Percentiles rank a stretch among this genome's conserved stretches.
Conservation (phyloP, 2,329 filamentous ascomycete species). For the Ceratocystis colombiana region DNA sequence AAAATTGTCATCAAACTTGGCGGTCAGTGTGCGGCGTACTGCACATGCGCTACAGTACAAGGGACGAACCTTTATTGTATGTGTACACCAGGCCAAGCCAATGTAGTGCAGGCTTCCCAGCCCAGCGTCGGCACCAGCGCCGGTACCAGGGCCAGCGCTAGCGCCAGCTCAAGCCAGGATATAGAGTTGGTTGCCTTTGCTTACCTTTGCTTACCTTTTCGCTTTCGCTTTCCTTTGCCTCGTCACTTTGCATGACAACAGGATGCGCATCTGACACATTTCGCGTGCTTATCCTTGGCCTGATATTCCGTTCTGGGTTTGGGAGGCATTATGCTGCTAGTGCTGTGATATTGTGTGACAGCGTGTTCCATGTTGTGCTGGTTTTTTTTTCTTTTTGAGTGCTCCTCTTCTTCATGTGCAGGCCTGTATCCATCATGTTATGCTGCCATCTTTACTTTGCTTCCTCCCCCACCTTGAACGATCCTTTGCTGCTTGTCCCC, state of each 20-base stretch:
- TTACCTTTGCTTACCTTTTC: background rate
- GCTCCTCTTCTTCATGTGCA: background rate
- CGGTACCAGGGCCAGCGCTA: too few relatives aligned
- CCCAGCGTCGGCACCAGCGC: too few relatives aligned
- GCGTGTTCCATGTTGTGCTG: background rate
- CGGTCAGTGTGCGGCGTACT: background rate
- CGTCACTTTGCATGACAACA: slow-evolving; percentile 11
- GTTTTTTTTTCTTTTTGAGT: background rate
- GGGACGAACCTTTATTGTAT: background rate
- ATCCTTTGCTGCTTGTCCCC: slow-evolving; percentile 23
- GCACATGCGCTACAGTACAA: background rate
- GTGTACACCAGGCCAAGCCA: background rate
- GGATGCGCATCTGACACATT: slow-evolving; percentile 12
- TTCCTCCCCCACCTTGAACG: slow-evolving; percentile 25
- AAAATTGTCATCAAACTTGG: background rate
- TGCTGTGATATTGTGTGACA: slow-evolving; percentile 3
- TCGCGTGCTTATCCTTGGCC: background rate
- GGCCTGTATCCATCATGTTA: background rate
- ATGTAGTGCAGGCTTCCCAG: background rate
- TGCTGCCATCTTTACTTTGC: slow-evolving; percentile 12
- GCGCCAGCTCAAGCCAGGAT: background rate
- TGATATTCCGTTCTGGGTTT: slow-evolving; percentile 2
- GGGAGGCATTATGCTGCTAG: slow-evolving; percentile 7
- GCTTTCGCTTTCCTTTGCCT: background rate
- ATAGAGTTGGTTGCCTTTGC: background rate